These are phyloP conservation scores for Starmerella vaccinii DNA, from an alignment of 805 yeast genomes.

Conservation along the genomic window DNA sequence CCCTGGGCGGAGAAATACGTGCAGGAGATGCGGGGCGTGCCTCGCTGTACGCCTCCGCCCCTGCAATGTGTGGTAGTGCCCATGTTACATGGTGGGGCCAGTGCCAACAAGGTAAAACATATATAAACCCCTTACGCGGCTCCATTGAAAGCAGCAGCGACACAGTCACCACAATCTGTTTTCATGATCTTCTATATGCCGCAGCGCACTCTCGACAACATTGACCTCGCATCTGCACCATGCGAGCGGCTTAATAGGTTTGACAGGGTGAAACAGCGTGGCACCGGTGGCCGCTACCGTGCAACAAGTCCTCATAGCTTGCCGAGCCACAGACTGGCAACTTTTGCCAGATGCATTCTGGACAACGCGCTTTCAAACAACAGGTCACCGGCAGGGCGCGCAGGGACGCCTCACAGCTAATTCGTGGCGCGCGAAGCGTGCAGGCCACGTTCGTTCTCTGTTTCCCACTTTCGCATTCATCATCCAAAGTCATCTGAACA, in stretches of 20 bases:
- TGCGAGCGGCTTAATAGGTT: not conserved
- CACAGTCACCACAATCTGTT: not conserved
- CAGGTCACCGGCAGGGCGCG: not conserved
- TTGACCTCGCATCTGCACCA: not conserved
- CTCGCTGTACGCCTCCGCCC: not conserved
- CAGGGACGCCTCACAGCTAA: not conserved
- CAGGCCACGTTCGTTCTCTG: not conserved
- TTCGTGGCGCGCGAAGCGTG: not conserved
- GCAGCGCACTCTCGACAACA: not conserved
- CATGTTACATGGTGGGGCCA: constrained; percentile 1
- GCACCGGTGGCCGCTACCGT: not conserved
- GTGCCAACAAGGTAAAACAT: not conserved
- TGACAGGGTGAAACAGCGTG: not conserved
- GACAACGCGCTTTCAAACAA: not conserved
- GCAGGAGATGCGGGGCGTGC: not conserved
- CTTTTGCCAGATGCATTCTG: not conserved
- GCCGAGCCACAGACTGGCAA: not conserved
- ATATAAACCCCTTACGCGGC: not conserved
- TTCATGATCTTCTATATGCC: not conserved
- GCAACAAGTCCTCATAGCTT: not conserved
- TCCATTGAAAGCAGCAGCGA: not conserved
- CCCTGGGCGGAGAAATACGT: not conserved
- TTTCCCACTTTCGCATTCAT: not conserved
- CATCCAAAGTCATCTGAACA: not conserved
- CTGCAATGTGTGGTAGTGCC: not conserved